phyloP scores from a whole-genome alignment of 129 eudicot species.

The Oenanthe sinensis region DNA sequence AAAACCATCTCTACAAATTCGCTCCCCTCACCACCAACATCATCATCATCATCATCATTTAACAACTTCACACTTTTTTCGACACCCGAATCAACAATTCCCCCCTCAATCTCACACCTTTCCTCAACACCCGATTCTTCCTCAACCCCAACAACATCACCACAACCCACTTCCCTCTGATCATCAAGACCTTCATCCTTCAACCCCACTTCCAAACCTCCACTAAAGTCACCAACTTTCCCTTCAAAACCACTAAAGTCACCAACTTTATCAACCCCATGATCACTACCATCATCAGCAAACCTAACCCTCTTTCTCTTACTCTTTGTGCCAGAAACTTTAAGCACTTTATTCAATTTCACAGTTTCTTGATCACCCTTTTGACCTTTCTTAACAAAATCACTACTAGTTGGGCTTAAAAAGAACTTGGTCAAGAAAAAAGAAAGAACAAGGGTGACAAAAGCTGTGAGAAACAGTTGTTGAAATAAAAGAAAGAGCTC shows the following conservation, averaged over 20 bases:
- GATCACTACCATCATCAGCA: constrained; percentile 10
- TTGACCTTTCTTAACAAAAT: neutral
- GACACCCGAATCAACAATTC: neutral
- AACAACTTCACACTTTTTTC: neutral
- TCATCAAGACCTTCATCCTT: neutral
- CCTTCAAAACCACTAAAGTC: neutral
- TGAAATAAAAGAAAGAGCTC: constrained; percentile 21
- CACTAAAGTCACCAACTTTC: neutral
- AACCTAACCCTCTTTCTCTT: constrained; percentile 46
- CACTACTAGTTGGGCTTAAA: constrained; percentile 8
- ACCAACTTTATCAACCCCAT: constrained; percentile 6
- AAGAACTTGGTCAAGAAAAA: constrained; percentile 33
- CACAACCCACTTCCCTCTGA: neutral
- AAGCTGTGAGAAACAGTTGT: constrained; percentile 33
- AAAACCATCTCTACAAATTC: neutral
- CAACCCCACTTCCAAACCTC: neutral
- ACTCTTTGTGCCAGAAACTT: constrained; percentile 18
- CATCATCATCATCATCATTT: constrained; percentile 2
- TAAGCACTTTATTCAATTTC: constrained; percentile 22
- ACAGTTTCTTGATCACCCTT: constrained; percentile 12
- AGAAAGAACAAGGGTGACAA: constrained; percentile 25
- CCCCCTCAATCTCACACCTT: constrained; percentile 1
- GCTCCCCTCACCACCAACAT: neutral
- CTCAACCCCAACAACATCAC: neutral
- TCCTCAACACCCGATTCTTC: neutral